Evolutionary conservation across 352 stramenopile species (phyloP).

Genomic region (Globisporangium megalacanthum): DNA sequence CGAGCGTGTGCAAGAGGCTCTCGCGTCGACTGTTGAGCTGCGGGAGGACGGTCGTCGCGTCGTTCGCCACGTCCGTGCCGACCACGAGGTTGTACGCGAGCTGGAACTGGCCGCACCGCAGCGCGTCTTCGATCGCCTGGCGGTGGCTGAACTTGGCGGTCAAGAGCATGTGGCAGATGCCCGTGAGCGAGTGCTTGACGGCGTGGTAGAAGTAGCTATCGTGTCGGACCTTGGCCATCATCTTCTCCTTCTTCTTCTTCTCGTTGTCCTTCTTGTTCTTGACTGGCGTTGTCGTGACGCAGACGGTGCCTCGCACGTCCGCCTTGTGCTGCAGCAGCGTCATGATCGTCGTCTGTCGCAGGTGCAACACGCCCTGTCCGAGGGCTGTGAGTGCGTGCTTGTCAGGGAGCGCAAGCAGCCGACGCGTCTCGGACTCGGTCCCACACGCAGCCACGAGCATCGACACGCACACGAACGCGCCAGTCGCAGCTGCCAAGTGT

Average conservation of each 20-base stretch:
- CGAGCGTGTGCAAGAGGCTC: constrained; percentile 57
- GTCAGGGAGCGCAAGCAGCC: constrained; percentile 33
- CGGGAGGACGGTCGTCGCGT: constrained; percentile 23
- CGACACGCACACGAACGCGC: constrained; percentile 69
- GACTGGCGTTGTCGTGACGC: constrained; percentile 15
- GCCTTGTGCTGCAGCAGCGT: constrained; percentile 62
- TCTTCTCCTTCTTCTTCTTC: constrained; percentile 3
- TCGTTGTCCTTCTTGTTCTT: neutral
- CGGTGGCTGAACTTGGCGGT: constrained; percentile 65
- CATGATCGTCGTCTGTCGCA: constrained; percentile 72
- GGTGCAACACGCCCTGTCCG: constrained; percentile 43
- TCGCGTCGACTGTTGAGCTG: constrained; percentile 39
- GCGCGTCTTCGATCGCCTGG: constrained; percentile 69
- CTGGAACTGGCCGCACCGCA: constrained; percentile 66
- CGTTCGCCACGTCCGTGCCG: constrained; percentile 41
- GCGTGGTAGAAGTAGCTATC: constrained; percentile 76
- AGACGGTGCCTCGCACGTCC: constrained; percentile 44
- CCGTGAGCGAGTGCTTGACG: constrained; percentile 58
- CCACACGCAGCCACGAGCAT: constrained; percentile 38
- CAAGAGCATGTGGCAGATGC: constrained; percentile 75
- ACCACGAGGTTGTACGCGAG: constrained; percentile 65
- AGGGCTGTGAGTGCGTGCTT: constrained; percentile 47
- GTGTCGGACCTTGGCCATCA: constrained; percentile 18
- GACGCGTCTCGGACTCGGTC: constrained; percentile 18
- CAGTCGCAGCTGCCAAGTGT: constrained; percentile 64